Conservation (phyloP, 768 basidiomycete genomes). For the Tephrocybe rancida region DNA sequence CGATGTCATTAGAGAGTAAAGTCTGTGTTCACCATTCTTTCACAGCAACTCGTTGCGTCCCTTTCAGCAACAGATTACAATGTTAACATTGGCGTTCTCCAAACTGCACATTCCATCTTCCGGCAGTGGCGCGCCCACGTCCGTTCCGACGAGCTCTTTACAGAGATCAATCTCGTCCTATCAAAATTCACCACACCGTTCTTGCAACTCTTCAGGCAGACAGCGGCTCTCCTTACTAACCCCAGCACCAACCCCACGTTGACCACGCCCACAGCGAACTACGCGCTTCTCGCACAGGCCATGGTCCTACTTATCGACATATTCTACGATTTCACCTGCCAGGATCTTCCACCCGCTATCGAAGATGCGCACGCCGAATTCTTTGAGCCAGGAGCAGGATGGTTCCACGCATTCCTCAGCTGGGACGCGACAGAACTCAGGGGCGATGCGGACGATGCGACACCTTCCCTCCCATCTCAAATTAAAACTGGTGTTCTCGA, state of each 20-base stretch:
- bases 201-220: constrained; percentile 78
- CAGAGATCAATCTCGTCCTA: constrained; percentile 91
- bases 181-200: constrained; percentile 83
- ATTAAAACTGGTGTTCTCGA: constrained; percentile 91
- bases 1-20: background rate
- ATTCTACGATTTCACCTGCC: constrained; percentile 92
- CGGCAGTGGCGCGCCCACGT: constrained; percentile 90
- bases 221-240: constrained; percentile 49
- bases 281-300: constrained; percentile 63
- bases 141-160: constrained; percentile 83
- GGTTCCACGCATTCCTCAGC: constrained; percentile 78
- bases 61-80: constrained; percentile 82
- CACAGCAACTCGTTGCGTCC: constrained; percentile 85
- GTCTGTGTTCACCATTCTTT: background rate
- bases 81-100: constrained; percentile 86
- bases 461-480: constrained; percentile 85
- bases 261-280: constrained; percentile 38
- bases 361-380: constrained; percentile 88
- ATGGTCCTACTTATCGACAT: constrained; percentile 83
- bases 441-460: constrained; percentile 81
- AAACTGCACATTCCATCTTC: constrained; percentile 97
- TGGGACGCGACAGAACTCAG: constrained; percentile 76
- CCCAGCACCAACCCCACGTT: constrained; percentile 35
- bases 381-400: constrained; percentile 69
- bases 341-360: constrained; percentile 92